These are phyloP conservation scores for Hebeloma cylindrosporum DNA, from an alignment of 768 basidiomycete species.

Conservation along the genomic window DNA sequence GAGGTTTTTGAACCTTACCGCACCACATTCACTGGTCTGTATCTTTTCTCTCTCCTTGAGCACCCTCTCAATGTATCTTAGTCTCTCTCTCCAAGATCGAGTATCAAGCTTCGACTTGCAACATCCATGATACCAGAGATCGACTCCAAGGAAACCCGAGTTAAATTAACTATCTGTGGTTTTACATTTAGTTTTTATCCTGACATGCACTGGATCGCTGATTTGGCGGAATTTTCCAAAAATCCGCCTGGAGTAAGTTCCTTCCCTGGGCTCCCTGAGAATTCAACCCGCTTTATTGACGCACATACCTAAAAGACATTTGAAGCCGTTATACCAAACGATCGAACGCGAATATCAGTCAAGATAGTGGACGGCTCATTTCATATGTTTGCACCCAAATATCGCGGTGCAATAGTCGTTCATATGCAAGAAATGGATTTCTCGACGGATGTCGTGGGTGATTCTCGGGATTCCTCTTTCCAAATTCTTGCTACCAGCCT, in stretches of 20 bases:
- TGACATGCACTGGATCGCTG: slow-evolving; percentile 60
- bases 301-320: slow-evolving; percentile 58
- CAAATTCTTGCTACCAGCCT: slow-evolving; percentile 48
- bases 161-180: slow-evolving; percentile 63
- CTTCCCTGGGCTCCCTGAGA: too few relatives aligned
- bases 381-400: slow-evolving; percentile 52
- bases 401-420: slow-evolving; percentile 66
- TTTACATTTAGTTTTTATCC: slow-evolving; percentile 63
- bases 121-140: slow-evolving; percentile 62
- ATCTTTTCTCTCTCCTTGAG: not conserved
- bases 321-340: slow-evolving; percentile 89
- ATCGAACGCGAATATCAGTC: slow-evolving; percentile 72
- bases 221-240: slow-evolving; percentile 65
- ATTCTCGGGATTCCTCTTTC: slow-evolving; percentile 56
- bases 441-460: slow-evolving; percentile 70
- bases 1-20: slow-evolving; percentile 54
- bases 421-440: slow-evolving; percentile 68
- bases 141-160: slow-evolving; percentile 72
- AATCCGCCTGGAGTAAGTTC: slow-evolving; percentile 85
- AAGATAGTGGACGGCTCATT: slow-evolving; percentile 67
- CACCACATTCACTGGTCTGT: slow-evolving; percentile 59
- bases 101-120: slow-evolving; percentile 64
- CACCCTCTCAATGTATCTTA: slow-evolving; percentile 21
- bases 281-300: too few relatives aligned
- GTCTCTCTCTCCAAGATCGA: slow-evolving; percentile 46